Percentiles rank a stretch among this genome's conserved stretches.
Evolutionary conservation across 371 early-diverging fungal genomes (phyloP).

Genomic region (Nematocida major): DNA sequence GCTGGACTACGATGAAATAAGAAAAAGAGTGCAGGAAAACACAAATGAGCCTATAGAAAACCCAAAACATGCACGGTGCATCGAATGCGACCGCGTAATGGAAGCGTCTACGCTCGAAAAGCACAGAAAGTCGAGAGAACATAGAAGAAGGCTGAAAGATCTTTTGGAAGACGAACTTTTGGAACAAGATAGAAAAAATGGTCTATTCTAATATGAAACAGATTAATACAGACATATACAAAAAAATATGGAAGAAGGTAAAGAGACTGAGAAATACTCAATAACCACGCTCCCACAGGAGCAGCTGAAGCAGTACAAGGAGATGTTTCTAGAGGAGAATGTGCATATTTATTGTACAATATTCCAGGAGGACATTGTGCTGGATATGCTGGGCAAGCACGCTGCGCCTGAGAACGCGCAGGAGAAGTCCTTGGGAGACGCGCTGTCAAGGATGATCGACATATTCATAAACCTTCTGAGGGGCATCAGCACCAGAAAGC

Average conservation of each 20-base stretch:
- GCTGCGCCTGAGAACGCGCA: not conserved
- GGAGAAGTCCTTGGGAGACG: not conserved
- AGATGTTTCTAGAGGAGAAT: not conserved
- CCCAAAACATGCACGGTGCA: constrained; percentile 19
- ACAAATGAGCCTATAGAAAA: constrained; percentile 13
- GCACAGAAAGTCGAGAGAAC: constrained; percentile 36
- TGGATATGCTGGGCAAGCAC: too few relatives aligned
- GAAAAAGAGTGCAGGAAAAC: not conserved
- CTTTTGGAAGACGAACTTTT: constrained; percentile 19
- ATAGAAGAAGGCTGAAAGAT: constrained; percentile 45
- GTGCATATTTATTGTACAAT: not conserved
- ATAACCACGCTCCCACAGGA: not conserved
- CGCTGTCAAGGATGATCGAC: not conserved
- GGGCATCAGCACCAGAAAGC: not conserved
- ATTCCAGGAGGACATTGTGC: not conserved
- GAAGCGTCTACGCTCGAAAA: constrained; percentile 20
- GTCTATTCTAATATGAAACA: constrained; percentile 37
- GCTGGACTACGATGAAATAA: constrained; percentile 36
- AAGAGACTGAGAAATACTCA: not conserved
- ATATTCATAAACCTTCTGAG: not conserved
- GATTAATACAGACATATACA: not conserved
- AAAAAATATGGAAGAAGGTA: not conserved
- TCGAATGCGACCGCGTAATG: constrained; percentile 46
- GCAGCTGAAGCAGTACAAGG: not conserved
- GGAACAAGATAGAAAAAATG: constrained; percentile 50